These are phyloP conservation scores for Wickerhamomyces sp. DNA, from an alignment of 1,139 yeast species.

Conservation along the genomic window DNA sequence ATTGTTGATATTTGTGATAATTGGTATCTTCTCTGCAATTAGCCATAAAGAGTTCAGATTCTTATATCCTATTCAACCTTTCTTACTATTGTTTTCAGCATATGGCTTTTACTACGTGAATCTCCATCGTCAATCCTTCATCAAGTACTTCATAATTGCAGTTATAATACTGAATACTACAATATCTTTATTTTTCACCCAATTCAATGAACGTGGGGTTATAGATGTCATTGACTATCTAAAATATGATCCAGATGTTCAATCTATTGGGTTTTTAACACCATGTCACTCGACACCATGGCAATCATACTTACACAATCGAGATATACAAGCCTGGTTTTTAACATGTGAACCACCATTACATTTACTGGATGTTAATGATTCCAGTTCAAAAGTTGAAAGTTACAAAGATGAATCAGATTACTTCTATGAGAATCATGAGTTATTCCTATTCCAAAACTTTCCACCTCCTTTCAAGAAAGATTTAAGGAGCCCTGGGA, in stretches of 20 bases:
- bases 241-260: conserved; percentile 36
- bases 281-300: conserved; percentile 99
- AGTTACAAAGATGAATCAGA: conserved; percentile 84
- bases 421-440: conserved; percentile 66
- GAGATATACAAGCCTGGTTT: conserved; percentile 57
- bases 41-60: conserved; percentile 90
- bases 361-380: conserved; percentile 23
- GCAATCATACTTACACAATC: conserved; percentile 76
- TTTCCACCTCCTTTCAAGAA: conserved; percentile 34
- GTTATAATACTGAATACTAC: conserved; percentile 37
- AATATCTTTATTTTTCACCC: conserved; percentile 51
- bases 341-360: conserved; percentile 93
- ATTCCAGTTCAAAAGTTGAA: conserved; percentile 26
- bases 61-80: conserved; percentile 81
- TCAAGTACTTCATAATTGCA: conserved; percentile 12
- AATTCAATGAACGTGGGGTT: conserved; percentile 80
- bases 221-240: conserved; percentile 59
- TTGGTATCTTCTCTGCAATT: conserved; percentile 56
- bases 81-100: conserved; percentile 45
- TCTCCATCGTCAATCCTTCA: conserved; percentile 10
- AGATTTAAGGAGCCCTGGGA: conserved; percentile 21
- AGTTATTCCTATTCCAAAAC: conserved; percentile 41
- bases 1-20: conserved; percentile 32
- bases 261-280: conserved; percentile 71
- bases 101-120: conserved; percentile 26